Base-by-base conservation (phyloP, 371 early-diverging fungal genomes). In the Mucor lusitanicus region DNA sequence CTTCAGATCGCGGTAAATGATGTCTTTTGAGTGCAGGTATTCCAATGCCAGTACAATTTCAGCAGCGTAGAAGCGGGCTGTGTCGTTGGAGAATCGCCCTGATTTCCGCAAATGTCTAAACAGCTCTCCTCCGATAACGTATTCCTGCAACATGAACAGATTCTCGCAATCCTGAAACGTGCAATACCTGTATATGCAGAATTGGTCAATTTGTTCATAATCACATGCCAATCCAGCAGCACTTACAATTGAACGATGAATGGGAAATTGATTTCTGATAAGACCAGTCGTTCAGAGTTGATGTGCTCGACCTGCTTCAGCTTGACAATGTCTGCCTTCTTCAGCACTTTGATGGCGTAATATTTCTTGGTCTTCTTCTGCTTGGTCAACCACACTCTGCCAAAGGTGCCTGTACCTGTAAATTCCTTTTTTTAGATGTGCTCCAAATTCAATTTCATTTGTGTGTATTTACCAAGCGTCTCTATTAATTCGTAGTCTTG, bases 131-230 rank as follows among this genome's bases (percentile, higher is more conserved):
- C 98, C 97, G 48, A 90, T 91, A 30, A 99, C 97, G 76, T 96
- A 99, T 82, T 99, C 99, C 79, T 97, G 86, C 35, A 99, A 86
- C 92, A 99, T 93, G 76, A 93, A 99, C 46, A 99, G 80, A 69
- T 94, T 91, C 59, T 80, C 77, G 25, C 90, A 85, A 78, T 98
- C 94, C 78, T 98, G 97, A 76, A 99, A 97, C n/a, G 96, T 95
- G 74, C 88, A 59, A 65, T 63, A 59, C 59, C 27, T 35, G 27
- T 27, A 17, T 21, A 17, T 21, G 48, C 48, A 21, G 48, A 48
- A 40, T 40, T 5, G 5, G 48, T 48, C n/a, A 48, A 23, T 23
- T 23, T 12, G 53, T 6, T 53, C 53, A 27, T 53, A 15, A 53
- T 53, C 53, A 53, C 53, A 53, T 53, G 53, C 27, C 12, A 53